Percentiles rank a stretch among this genome's conserved stretches.
These are phyloP conservation scores for Colletotrichum lindemuthianum DNA, from an alignment of 2,329 filamentous ascomycete species.

Conservation along the genomic window DNA sequence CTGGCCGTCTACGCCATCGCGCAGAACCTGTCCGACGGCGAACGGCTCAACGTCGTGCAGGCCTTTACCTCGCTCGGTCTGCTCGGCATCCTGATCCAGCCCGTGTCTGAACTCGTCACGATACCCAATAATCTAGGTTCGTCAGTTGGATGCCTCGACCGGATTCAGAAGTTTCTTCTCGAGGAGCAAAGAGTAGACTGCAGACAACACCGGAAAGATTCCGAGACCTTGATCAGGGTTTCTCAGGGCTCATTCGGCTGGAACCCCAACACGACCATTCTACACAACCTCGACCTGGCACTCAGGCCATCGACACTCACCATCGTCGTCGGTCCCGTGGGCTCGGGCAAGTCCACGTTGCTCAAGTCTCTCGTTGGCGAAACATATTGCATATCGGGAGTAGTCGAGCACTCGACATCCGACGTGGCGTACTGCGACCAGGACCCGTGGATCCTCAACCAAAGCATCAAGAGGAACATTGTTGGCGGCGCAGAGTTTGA, in stretches of 20 bases:
- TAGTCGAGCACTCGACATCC: slow-evolving; percentile 29
- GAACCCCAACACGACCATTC: not conserved
- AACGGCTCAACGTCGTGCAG: slow-evolving; percentile 26
- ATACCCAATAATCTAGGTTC: slow-evolving; percentile 30
- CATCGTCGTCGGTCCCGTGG: slow-evolving; percentile 36
- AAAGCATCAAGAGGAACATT: slow-evolving; percentile 39
- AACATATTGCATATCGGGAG: slow-evolving; percentile 25
- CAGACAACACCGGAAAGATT: not conserved
- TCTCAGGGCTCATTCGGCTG: not conserved
- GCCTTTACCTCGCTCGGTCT: slow-evolving; percentile 28
- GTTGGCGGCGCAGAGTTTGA: slow-evolving; percentile 33
- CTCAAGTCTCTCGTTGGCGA: slow-evolving; percentile 46
- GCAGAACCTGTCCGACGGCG: not conserved
- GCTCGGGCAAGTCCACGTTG: slow-evolving; percentile 49
- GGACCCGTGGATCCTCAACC: slow-evolving; percentile 44
- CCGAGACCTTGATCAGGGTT: slow-evolving; percentile 3
- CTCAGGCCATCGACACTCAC: not conserved
- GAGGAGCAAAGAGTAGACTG: slow-evolving; percentile 28
- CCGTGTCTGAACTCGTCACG: slow-evolving; percentile 29
- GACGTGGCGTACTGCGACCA: slow-evolving; percentile 42
- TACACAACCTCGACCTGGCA: slow-evolving; percentile 2
- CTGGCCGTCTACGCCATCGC: slow-evolving; percentile 25
- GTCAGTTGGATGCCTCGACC: slow-evolving; percentile 38
- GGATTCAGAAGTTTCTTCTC: slow-evolving; percentile 41
- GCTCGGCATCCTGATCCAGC: slow-evolving; percentile 12